Conservation (phyloP, 129 eudicot species). For the Silybum marianum region DNA sequence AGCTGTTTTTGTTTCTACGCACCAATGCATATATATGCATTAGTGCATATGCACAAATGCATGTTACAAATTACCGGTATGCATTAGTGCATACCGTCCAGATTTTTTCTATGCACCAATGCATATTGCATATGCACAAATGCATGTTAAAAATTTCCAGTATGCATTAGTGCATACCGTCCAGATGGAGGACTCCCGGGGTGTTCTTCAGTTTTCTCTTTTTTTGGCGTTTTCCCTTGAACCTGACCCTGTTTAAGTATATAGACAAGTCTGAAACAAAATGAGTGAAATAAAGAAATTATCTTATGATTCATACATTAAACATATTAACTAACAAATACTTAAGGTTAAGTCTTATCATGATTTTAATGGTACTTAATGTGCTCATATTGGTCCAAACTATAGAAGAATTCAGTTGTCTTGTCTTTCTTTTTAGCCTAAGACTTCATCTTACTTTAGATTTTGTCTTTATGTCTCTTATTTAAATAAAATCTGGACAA, state of each 20-base stretch:
- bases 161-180: no score
- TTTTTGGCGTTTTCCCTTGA: no score
- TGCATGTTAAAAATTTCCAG: no score
- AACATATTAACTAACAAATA: neutral
- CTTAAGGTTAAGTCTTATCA: neutral
- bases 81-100: no score
- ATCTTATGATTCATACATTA: neutral
- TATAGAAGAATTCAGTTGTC: neutral
- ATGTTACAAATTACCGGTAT: no score
- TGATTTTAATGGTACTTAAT: neutral
- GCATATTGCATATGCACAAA: no score
- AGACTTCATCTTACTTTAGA: neutral
- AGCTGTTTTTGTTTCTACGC: no score
- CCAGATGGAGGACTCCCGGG: no score
- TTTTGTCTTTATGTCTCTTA: neutral
- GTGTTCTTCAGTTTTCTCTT: no score
- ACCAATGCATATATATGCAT: no score
- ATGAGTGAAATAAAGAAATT: neutral
- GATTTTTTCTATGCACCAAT: no score
- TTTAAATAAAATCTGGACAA: neutral
- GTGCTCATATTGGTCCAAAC: neutral
- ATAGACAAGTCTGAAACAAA: neutral
- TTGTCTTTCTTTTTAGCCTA: neutral
- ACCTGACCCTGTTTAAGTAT: neutral
- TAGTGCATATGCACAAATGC: no score